phyloP scores from a whole-genome alignment of 768 basidiomycete species.

The Boletus speciosus region DNA sequence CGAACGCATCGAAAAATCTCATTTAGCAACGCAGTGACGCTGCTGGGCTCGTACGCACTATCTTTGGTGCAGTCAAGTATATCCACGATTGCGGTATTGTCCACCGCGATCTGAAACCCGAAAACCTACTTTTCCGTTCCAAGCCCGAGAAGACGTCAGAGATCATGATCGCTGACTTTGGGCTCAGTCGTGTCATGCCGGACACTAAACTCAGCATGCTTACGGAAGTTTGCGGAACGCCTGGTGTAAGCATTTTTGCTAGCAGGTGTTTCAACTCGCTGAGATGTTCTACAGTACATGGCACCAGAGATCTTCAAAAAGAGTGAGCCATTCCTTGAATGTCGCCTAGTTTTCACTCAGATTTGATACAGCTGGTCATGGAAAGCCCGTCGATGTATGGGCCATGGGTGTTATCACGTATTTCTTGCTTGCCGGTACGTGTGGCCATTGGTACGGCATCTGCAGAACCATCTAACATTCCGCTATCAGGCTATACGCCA shows the following conservation, averaged over 20 bases:
- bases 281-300: slow-evolving; percentile 60
- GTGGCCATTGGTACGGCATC: not conserved
- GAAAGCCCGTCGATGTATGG: slow-evolving; percentile 94
- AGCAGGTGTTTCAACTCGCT: not conserved
- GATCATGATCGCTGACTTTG: slow-evolving; percentile 97
- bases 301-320: slow-evolving; percentile 96
- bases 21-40: slow-evolving; percentile 65
- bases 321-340: slow-evolving; percentile 43
- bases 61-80: slow-evolving; percentile 84
- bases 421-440: slow-evolving; percentile 75
- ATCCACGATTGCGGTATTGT: slow-evolving; percentile 92
- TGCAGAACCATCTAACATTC: not conserved
- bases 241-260: slow-evolving; percentile 52
- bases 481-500: slow-evolving; percentile 76
- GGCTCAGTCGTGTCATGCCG: slow-evolving; percentile 85
- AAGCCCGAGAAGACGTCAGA: slow-evolving; percentile 80
- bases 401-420: slow-evolving; percentile 99
- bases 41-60: slow-evolving; percentile 80
- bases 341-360: not conserved
- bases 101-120: slow-evolving; percentile 95
- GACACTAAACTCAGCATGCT: slow-evolving; percentile 83
- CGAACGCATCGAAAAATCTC: slow-evolving; percentile 11
- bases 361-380: slow-evolving; percentile 66
- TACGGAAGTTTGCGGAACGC: slow-evolving; percentile 95
- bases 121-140: slow-evolving; percentile 94